Conservation (phyloP, 176 grass and related monocot genomes). For the Puya raimondii region DNA sequence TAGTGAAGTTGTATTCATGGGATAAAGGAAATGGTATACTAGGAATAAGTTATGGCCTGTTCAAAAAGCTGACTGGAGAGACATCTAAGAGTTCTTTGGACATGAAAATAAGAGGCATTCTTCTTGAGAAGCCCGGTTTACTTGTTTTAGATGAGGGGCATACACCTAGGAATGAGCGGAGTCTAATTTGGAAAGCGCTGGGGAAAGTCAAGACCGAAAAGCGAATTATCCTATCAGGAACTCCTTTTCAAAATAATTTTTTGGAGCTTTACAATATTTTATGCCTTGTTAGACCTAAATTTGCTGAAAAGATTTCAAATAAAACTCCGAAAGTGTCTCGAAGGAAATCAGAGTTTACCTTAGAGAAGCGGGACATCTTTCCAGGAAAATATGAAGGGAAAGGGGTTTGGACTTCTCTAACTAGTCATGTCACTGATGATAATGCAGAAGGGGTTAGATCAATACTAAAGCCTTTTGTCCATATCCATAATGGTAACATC, state of each 20-base stretch:
- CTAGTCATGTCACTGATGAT: constrained; percentile 34
- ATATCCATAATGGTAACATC: constrained; percentile 62
- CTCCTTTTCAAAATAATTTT: constrained; percentile 83
- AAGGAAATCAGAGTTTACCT: not conserved
- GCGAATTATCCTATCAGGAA: constrained; percentile 65
- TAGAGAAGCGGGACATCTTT: not conserved
- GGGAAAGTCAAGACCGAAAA: constrained; percentile 40
- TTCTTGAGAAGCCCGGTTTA: constrained; percentile 50
- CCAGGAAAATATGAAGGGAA: constrained; percentile 26
- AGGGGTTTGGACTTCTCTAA: constrained; percentile 47
- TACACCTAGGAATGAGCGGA: constrained; percentile 53
- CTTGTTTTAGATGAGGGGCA: constrained; percentile 84
- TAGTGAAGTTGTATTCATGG: constrained; percentile 63
- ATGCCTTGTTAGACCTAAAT: constrained; percentile 50
- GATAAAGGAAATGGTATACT: constrained; percentile 46
- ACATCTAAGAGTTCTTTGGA: constrained; percentile 13
- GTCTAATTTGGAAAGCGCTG: constrained; percentile 50
- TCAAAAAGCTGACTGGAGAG: constrained; percentile 30
- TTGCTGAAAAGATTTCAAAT: constrained; percentile 33
- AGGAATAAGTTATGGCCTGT: constrained; percentile 70
- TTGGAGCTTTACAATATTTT: constrained; percentile 58
- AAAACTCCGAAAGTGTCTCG: not conserved
- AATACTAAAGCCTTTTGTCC: constrained; percentile 48
- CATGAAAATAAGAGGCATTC: constrained; percentile 19
- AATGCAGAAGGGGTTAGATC: constrained; percentile 36